A percentile compares a stretch with the other conserved stretches of the same genome.
Conservation (phyloP, 805 yeast species). For the Metschnikowia anglica region DNA sequence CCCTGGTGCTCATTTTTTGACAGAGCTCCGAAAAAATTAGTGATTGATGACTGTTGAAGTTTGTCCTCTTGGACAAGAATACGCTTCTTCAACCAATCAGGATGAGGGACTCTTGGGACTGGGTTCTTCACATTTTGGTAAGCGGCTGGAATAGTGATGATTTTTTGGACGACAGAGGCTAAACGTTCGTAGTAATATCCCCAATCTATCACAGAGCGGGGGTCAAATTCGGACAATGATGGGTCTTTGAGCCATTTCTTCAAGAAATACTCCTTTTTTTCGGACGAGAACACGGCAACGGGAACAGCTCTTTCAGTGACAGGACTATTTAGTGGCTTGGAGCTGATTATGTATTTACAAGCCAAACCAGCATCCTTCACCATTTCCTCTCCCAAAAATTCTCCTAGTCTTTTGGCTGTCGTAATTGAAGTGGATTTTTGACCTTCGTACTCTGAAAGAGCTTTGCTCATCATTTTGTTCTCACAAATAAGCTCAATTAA, state of each 20-base stretch:
- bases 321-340: slow-evolving; percentile 79
- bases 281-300: slow-evolving; percentile 91
- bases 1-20: slow-evolving; percentile 38
- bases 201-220: slow-evolving; percentile 91
- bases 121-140: slow-evolving; percentile 85
- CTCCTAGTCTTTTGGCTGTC: slow-evolving; percentile 90
- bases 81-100: slow-evolving; percentile 81
- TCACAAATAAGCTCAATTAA: slow-evolving; percentile 93
- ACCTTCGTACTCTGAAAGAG: slow-evolving; percentile 81
- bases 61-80: slow-evolving; percentile 62
- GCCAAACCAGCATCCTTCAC: slow-evolving; percentile 95
- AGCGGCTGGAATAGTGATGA: slow-evolving; percentile 96
- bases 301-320: slow-evolving; percentile 97
- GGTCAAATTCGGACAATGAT: slow-evolving; percentile 75
- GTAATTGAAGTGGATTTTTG: slow-evolving; percentile 96
- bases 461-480: slow-evolving; percentile 91
- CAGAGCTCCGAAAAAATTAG: slow-evolving; percentile 53
- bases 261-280: slow-evolving; percentile 71
- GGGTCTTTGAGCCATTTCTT: slow-evolving; percentile 87
- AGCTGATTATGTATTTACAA: slow-evolving; percentile 88
- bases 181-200: slow-evolving; percentile 84
- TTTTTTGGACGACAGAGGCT: slow-evolving; percentile 90
- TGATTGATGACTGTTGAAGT: slow-evolving; percentile 67
- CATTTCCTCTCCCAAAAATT: slow-evolving; percentile 94
- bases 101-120: slow-evolving; percentile 91